Percentiles rank a stretch among this genome's conserved stretches.
Conservation (phyloP, 2,329 filamentous ascomycete species). For the Ceratocystis huliohia region DNA sequence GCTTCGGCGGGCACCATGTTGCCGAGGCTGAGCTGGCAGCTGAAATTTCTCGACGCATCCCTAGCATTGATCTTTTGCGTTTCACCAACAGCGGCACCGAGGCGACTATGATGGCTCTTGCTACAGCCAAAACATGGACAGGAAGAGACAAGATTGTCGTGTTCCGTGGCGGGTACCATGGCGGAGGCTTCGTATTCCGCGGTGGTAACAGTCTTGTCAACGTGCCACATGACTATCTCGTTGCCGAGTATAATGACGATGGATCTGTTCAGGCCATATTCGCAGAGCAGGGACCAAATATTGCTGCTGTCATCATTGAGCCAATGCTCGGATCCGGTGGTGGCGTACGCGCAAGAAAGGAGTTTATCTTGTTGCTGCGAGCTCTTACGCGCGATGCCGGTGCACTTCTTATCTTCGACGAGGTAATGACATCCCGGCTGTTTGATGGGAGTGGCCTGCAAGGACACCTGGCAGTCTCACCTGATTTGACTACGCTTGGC, state of each 20-base stretch:
- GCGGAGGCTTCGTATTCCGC: conserved; percentile 22
- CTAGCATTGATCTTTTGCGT: conserved; percentile 39
- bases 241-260: conserved; percentile 50
- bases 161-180: conserved; percentile 36
- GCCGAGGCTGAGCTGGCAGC: conserved; percentile 41
- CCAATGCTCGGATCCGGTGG: conserved; percentile 53
- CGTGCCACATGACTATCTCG: conserved; percentile 42
- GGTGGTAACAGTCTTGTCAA: conserved; percentile 30
- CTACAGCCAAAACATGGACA: conserved; percentile 38
- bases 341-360: conserved; percentile 36
- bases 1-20: conserved; percentile 39
- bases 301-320: conserved; percentile 55
- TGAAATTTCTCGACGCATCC: conserved; percentile 42
- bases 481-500: conserved; percentile 52
- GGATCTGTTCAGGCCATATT: conserved; percentile 33
- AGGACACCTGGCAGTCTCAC: conserved; percentile 32
- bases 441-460: conserved; percentile 37
- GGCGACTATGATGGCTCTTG: conserved; percentile 48
- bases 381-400: conserved; percentile 30
- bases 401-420: conserved; percentile 54
- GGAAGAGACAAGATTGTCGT: conserved; percentile 37
- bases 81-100: conserved; percentile 57
- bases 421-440: conserved; percentile 57
- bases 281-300: conserved; percentile 27
- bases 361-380: conserved; percentile 42